Evolutionary conservation across 1,139 yeast genomes (phyloP), one percentile per base, ranked within the genome.

Genomic region (Taphrina sp.): DNA sequence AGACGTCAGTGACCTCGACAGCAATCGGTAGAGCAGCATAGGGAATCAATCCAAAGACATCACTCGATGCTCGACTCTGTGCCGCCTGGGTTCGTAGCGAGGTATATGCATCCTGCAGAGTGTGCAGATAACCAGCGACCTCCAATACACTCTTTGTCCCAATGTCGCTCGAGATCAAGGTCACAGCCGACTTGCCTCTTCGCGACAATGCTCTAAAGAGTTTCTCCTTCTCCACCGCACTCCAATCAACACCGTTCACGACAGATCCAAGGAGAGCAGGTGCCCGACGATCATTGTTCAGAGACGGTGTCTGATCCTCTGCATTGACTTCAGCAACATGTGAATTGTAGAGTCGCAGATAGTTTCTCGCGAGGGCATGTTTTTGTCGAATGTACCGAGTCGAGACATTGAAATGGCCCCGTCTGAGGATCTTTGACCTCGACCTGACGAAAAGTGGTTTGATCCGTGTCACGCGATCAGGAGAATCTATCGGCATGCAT

Each of bases 111-210:
- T 22, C 29, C 12, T 52, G 34, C 14, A 52, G 42, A n/a, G 35
- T 29, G 26, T 52, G 39, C 17, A 52, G 39, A 35, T 52, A 52
- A n/a, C 34, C 49, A 14, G 35, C 19, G 3, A 52, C 41, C 23
- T 52, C 51, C 24, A 52, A 14, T 24, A 52, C 49, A 22, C 56
- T 52, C 26, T 52, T 52, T 10, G 24, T 20, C 10, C 49, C 56
- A 16, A 49, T 8, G 31, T 52, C 56, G 10, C 23, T 31, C 20
- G 49, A 49, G 16, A 52, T 17, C 33, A 23, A 20, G 12, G 29
- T 41, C 7, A 46, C 37, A 22, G 31, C 33, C 28, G 37, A 26
- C 41, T 26, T 36, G 22, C 56, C 49, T 19, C 56, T 17, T 26
- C 56, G 22, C 26, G 51, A 37, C 28, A 52, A 20, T 16, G 51